Conservation (phyloP, 371 early-diverging fungal genomes). For the Mucor circinelloides region DNA sequence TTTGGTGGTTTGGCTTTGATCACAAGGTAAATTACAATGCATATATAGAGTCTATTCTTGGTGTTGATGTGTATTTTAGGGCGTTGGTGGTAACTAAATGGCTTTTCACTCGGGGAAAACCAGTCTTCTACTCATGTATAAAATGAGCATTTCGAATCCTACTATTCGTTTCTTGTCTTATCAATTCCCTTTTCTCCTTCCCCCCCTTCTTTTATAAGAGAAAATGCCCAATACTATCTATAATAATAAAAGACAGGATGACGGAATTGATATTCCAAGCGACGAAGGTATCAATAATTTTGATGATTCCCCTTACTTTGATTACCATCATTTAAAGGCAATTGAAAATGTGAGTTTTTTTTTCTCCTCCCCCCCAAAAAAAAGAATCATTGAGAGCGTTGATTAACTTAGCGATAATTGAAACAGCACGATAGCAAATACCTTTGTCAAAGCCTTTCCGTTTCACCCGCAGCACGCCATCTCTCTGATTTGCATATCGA, state of each 20-base stretch:
- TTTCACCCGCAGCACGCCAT: constrained; percentile 15
- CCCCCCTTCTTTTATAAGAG: background rate
- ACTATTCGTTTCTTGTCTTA: constrained; percentile 3
- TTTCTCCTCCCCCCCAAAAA: background rate
- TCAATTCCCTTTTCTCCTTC: constrained; percentile 9
- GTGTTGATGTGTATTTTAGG: constrained; percentile 7
- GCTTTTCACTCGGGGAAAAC: background rate
- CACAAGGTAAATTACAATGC: constrained; percentile 18
- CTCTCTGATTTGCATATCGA: constrained; percentile 4
- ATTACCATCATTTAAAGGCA: constrained; percentile 47
- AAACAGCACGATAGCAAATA: constrained; percentile 51
- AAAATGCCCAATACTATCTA: background rate
- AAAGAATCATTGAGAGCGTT: background rate
- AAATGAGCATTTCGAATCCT: background rate
- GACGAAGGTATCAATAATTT: constrained; percentile 19
- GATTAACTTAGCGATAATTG: background rate
- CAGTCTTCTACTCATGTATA: background rate
- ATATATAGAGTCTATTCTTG: background rate
- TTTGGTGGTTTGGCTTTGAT: constrained; percentile 41
- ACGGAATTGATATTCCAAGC: constrained; percentile 18
- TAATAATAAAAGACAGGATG: constrained; percentile 2
- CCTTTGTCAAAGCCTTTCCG: constrained; percentile 36
- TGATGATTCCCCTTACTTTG: constrained; percentile 47
- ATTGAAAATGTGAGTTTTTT: constrained; percentile 41
- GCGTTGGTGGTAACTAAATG: constrained; percentile 10